A percentile compares a stretch with the other conserved stretches of the same genome.
These are phyloP conservation scores for Pseudopediastrum boryanum DNA, from an alignment of 139 green algal genomes.

Conservation along the genomic window DNA sequence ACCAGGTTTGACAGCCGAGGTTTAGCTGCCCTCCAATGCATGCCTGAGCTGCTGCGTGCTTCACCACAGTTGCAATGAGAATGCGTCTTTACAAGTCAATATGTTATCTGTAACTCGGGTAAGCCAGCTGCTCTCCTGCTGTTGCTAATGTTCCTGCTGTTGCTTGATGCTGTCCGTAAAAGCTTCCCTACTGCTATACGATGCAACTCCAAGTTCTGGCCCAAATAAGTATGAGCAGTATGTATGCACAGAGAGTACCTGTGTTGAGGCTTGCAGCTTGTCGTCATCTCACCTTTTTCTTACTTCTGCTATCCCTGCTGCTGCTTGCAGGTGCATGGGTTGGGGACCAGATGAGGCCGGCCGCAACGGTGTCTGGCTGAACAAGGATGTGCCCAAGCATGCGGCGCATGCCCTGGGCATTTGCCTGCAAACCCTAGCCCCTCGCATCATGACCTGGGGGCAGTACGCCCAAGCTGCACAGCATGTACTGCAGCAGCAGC, in stretches of 20 bases:
- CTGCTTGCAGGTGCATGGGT: slow-evolving; percentile 39
- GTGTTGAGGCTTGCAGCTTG: neutral
- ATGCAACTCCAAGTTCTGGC: neutral
- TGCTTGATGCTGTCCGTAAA: neutral
- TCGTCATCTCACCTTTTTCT: neutral
- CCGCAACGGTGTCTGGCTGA: slow-evolving; percentile 52
- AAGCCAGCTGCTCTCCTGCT: no score
- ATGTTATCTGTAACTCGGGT: no score
- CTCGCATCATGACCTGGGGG: slow-evolving; percentile 46
- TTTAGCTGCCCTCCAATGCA: neutral
- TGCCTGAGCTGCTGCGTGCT: no score
- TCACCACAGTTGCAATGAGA: neutral
- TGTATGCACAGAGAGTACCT: no score
- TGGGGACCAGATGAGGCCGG: slow-evolving; percentile 40
- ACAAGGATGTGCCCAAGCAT: slow-evolving; percentile 41
- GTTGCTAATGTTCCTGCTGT: neutral
- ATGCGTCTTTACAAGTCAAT: no score
- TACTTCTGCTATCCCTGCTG: neutral
- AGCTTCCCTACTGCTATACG: neutral
- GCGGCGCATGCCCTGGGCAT: slow-evolving; percentile 33
- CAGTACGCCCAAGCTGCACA: slow-evolving; percentile 48
- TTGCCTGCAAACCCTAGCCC: slow-evolving; percentile 23
- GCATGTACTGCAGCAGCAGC: neutral
- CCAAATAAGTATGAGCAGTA: no score
- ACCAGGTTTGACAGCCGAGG: neutral